Conservation (phyloP, 2,329 filamentous ascomycete species). For the Colletotrichum truncatum region DNA sequence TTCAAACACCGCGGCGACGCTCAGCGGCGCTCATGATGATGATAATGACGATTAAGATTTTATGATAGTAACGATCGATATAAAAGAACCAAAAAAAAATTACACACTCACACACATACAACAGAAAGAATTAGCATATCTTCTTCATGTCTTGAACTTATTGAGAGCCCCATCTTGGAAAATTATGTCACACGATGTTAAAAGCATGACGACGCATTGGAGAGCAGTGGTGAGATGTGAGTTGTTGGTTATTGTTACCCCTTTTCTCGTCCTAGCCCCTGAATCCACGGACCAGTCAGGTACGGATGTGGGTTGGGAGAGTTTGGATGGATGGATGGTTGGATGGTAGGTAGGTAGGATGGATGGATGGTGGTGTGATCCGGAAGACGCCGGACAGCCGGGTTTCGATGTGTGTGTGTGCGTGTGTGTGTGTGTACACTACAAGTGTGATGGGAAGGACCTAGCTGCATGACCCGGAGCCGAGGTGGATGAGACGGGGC, state of each 20-base stretch:
- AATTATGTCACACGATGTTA: not conserved
- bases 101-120: not conserved
- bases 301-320: not conserved
- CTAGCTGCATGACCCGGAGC: constrained; percentile 16
- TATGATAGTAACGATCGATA: constrained; percentile 1
- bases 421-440: not conserved
- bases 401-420: not conserved
- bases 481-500: constrained; percentile 1
- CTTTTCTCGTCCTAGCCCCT: not conserved
- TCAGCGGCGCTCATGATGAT: constrained; percentile 10
- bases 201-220: too few species aligned
- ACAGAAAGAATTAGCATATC: not conserved
- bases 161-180: not conserved
- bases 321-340: not conserved
- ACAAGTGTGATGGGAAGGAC: too few species aligned
- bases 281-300: not conserved
- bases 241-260: not conserved
- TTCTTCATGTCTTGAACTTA: not conserved
- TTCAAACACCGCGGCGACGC: not conserved
- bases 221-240: too few species aligned
- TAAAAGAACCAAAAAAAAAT: not conserved
- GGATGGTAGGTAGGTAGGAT: not conserved
- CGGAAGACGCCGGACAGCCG: constrained; percentile 4
- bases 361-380: constrained; percentile 3
- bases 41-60: constrained; percentile 24